Percentiles rank a stretch among this genome's conserved stretches.
Evolutionary conservation across 208 protist genomes (phyloP).

Genomic region (Trypanosoma avium): DNA sequence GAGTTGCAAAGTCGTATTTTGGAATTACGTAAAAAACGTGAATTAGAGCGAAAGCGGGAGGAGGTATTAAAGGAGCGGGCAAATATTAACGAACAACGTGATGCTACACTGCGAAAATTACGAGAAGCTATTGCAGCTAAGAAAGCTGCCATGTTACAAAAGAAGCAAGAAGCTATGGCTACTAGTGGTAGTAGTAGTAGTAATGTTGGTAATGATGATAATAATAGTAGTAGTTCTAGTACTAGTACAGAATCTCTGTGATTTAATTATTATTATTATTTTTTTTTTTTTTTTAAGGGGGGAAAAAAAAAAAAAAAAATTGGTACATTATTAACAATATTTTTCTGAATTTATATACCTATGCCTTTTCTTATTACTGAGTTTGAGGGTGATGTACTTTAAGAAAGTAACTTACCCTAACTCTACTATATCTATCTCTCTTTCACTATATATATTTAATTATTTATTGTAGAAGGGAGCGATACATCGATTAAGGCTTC

Average conservation of each 20-base stretch:
- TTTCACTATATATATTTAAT: too few relatives aligned
- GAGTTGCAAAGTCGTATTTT: constrained; percentile 79
- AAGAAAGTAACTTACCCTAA: too few relatives aligned
- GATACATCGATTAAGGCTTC: too few relatives aligned
- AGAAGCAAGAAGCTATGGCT: constrained; percentile 40
- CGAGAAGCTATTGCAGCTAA: constrained; percentile 79
- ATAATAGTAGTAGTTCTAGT: background rate
- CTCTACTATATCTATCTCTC: too few relatives aligned
- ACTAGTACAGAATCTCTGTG: background rate
- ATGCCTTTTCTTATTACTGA: too few relatives aligned
- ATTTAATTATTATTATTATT: background rate
- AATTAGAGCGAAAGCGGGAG: constrained; percentile 78
- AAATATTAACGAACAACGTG: constrained; percentile 54
- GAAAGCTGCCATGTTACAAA: constrained; percentile 65
- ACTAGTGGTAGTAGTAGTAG: background rate
- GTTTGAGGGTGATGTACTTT: too few relatives aligned
- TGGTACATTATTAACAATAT: too few relatives aligned
- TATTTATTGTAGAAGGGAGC: too few relatives aligned
- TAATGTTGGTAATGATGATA: background rate
- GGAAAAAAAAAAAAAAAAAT: too few relatives aligned
- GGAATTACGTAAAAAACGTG: constrained; percentile 84
- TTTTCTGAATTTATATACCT: too few relatives aligned
- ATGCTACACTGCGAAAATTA: constrained; percentile 73
- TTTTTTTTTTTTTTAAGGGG: too few relatives aligned
- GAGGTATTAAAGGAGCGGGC: constrained; percentile 61